Conservation (phyloP, 306 rosid species). For the Senna tora region DNA sequence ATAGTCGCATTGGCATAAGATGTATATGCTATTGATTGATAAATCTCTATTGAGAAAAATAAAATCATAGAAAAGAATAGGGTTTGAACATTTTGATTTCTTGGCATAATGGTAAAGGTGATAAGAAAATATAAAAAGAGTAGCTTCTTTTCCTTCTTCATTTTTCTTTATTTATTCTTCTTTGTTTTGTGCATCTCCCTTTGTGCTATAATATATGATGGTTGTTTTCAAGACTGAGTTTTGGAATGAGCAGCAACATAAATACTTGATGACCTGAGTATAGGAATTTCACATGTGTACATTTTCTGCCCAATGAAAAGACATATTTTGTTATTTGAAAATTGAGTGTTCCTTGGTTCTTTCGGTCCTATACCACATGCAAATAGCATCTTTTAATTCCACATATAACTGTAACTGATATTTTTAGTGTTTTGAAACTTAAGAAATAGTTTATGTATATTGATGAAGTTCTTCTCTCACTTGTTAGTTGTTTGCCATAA, state of each 20-base stretch:
- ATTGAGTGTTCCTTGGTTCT: neutral
- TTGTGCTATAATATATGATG: neutral
- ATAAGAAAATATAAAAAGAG: neutral
- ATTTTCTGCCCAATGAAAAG: neutral
- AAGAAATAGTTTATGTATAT: neutral
- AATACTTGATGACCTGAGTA: neutral
- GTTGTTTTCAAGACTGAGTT: neutral
- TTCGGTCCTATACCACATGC: neutral
- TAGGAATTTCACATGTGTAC: neutral
- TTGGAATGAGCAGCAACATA: neutral
- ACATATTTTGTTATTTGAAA: neutral
- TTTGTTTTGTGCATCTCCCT: neutral
- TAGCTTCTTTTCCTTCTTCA: neutral
- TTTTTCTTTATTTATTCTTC: no score
- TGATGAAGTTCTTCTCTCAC: slow-evolving; percentile 14
- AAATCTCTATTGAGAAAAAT: no score
- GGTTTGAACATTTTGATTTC: no score
- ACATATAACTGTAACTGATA: slow-evolving; percentile 17
- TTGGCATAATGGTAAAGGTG: neutral
- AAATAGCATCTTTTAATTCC: neutral
- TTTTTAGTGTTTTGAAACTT: slow-evolving; percentile 5
- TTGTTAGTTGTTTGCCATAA: slow-evolving; percentile 27
- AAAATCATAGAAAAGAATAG: no score
- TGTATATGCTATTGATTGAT: no score
- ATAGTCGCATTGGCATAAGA: neutral